Evolutionary conservation across 2,329 filamentous ascomycete genomes (phyloP).

Genomic region (Metarhizium humberi): DNA sequence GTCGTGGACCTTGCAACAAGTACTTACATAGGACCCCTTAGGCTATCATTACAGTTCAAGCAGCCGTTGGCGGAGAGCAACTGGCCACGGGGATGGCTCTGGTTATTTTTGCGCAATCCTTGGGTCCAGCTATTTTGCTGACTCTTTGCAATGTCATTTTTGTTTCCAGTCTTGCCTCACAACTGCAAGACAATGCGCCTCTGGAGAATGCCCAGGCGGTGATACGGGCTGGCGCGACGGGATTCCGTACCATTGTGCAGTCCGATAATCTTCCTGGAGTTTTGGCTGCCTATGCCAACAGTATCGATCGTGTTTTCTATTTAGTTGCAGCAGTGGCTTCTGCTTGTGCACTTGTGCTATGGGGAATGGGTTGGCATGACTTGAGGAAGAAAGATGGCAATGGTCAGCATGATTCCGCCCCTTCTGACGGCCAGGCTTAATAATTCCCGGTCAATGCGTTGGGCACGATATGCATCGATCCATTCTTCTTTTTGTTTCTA

Average conservation of each 20-base stretch:
- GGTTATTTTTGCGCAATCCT: constrained; percentile 2
- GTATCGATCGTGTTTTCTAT: not conserved
- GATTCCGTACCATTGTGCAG: not conserved
- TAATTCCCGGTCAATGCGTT: too few species aligned
- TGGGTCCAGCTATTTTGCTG: constrained; percentile 10
- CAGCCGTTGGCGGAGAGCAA: not conserved
- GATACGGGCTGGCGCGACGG: not conserved
- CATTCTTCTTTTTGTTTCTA: too few species aligned
- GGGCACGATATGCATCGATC: too few species aligned
- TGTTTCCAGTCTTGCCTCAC: not conserved
- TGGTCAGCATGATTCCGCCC: too few species aligned
- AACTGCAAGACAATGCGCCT: not conserved
- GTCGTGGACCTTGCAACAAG: too few species aligned
- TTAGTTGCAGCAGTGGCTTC: not conserved
- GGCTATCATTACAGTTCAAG: too few species aligned
- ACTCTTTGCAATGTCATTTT: constrained; percentile 13
- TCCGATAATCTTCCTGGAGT: not conserved
- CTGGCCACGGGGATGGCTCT: not conserved
- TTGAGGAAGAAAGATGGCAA: not conserved
- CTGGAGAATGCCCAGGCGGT: not conserved
- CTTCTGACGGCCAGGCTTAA: too few species aligned
- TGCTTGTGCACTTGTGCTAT: not conserved
- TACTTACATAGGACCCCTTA: too few species aligned
- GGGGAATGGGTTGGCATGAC: not conserved
- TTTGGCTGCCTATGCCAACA: not conserved